Base-by-base conservation (phyloP, 371 early-diverging fungal species). In the Actinomucor elegans region DNA sequence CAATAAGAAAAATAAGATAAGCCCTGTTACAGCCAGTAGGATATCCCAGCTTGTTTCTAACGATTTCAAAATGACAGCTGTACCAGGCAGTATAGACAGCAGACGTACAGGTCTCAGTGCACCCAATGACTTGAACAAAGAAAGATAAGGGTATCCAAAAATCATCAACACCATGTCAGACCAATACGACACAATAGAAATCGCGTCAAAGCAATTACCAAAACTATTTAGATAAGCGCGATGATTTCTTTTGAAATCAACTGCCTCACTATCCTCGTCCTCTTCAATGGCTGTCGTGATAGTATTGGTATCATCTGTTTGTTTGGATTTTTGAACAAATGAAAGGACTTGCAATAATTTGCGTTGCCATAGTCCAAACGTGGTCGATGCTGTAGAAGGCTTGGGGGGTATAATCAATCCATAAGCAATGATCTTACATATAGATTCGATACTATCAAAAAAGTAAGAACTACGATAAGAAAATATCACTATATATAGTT, bases 1-100 rank as follows among this genome's bases (percentile, higher is more conserved):
- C 6, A 81, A 12, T n/a, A 79, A 47, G 48, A 83, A 83, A 52
- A 83, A 83, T 42, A 79, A 77, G 34, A 80, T 73, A 23, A 83
- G 75, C 0, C 73, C 80, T 14, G 69, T 51, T 4, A 83, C 80
- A 33, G 73, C 80, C 33, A 81, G 51, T 15, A 83, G 52, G 27
- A 83, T 51, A 20, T 75, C 74, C 55, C 79, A 80, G 27, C 80
- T 78, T 12, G 72, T 68, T n/a, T 80, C 75, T 3, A 83, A 52
- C 0, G 84, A 83, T 44, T 71, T 63, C 41, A 83, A 48, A 52
- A 83, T 83, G 1, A 75, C 84, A 3, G 81, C 78, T 21, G 81
- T 83, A 37, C 84, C 84, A 1, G 73, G 78, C 9, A 81, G 61
- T 15, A 81, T 42, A 0, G 69, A 70, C 26, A 80, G 40, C 2